Evolutionary conservation across 1,284 basidiomycete genomes (phyloP).

Genomic region (Trametes sp.): DNA sequence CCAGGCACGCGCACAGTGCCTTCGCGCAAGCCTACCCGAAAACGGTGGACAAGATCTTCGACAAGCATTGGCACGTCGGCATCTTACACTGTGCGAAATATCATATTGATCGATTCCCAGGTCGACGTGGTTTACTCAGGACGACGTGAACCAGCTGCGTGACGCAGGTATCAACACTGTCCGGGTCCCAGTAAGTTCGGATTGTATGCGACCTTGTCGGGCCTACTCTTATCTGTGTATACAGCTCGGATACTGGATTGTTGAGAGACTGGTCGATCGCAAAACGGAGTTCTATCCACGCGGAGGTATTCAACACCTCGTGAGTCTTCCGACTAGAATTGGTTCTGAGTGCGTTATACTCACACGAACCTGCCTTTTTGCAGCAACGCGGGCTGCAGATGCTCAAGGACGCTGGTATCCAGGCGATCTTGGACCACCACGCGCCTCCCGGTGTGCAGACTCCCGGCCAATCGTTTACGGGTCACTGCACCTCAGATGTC

Average conservation of each 20-base stretch:
- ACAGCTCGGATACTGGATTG: constrained; percentile 83
- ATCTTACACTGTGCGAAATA: neutral
- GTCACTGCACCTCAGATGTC: constrained; percentile 72
- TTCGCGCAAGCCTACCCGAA: constrained; percentile 65
- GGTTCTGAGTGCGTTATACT: neutral
- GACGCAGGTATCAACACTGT: constrained; percentile 73
- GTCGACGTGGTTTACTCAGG: constrained; percentile 75
- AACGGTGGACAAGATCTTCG: constrained; percentile 65
- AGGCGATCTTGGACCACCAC: constrained; percentile 77
- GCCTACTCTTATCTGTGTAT: neutral
- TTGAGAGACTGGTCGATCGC: constrained; percentile 74
- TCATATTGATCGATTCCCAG: constrained; percentile 34
- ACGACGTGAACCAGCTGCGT: constrained; percentile 61
- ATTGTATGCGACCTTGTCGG: neutral
- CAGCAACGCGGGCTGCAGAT: constrained; percentile 68
- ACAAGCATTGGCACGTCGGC: constrained; percentile 63
- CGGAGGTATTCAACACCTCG: constrained; percentile 72
- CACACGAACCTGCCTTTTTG: neutral
- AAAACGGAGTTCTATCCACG: constrained; percentile 68
- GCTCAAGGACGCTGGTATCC: constrained; percentile 67
- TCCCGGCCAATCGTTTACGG: constrained; percentile 68
- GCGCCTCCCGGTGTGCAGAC: constrained; percentile 77
- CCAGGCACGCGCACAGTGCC: constrained; percentile 45
- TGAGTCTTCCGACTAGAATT: constrained; percentile 40
- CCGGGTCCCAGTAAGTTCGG: constrained; percentile 67